phyloP scores from a whole-genome alignment of 257 asterid genomes.

The Striga asiatica region DNA sequence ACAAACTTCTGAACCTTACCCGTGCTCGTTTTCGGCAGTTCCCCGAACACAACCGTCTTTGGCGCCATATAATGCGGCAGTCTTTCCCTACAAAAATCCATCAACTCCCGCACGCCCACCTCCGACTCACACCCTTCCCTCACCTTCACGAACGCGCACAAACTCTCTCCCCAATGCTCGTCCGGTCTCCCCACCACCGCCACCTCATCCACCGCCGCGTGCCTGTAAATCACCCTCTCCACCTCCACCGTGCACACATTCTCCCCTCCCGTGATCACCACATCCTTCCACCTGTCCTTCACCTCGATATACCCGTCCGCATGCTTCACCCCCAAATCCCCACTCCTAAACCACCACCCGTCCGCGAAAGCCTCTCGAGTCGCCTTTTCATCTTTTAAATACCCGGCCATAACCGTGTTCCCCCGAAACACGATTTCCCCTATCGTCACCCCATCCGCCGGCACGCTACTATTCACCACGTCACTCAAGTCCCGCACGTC shows the following conservation, averaged over 20 bases:
- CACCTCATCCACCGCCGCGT: too few species aligned
- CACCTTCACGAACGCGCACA: too few species aligned
- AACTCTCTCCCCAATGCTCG: too few species aligned
- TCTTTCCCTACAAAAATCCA: slow-evolving; percentile 25
- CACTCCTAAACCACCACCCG: too few species aligned
- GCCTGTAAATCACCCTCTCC: too few species aligned
- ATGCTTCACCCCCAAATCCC: too few species aligned
- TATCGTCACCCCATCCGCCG: slow-evolving; percentile 29
- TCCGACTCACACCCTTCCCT: too few species aligned
- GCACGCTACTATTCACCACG: slow-evolving; percentile 34
- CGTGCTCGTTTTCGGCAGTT: slow-evolving; percentile 36
- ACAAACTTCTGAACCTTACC: slow-evolving; percentile 28
- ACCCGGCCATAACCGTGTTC: slow-evolving; percentile 47
- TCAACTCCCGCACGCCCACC: slow-evolving; percentile 25
- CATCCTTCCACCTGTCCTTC: too few species aligned
- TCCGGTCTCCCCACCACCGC: slow-evolving; percentile 39
- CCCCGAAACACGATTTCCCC: slow-evolving; percentile 52
- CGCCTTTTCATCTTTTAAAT: slow-evolving; percentile 32
- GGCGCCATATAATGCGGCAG: slow-evolving; percentile 64
- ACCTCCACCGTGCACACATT: too few species aligned
- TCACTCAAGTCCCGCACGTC: slow-evolving; percentile 31
- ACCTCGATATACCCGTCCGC: too few species aligned
- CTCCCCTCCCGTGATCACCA: too few species aligned
- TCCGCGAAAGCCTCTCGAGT: slow-evolving; percentile 40
- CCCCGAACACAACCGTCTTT: slow-evolving; percentile 31